Percentiles rank a stretch among this genome's conserved stretches.
These are phyloP conservation scores for Leccinum boreale DNA, from an alignment of 768 basidiomycete genomes.

Conservation along the genomic window DNA sequence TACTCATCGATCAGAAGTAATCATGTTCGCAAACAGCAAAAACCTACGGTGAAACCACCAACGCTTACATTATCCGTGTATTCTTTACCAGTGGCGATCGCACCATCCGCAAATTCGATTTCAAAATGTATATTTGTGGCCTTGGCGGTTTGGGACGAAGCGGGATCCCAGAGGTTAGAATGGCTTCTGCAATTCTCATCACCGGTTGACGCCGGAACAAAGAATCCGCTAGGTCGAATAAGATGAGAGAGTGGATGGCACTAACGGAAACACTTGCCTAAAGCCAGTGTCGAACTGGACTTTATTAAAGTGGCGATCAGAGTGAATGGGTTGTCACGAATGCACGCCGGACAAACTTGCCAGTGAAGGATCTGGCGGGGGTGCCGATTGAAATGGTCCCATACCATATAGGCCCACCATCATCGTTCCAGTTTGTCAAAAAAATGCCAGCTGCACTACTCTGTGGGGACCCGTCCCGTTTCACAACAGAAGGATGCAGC, in stretches of 20 bases:
- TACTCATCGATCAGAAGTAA: too few relatives aligned
- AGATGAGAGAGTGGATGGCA: background rate
- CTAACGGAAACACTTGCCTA: constrained; percentile 1
- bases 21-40: too few relatives aligned
- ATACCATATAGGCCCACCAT: constrained; percentile 7
- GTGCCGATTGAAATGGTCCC: constrained; percentile 8
- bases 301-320: background rate
- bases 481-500: background rate
- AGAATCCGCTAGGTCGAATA: constrained; percentile 11
- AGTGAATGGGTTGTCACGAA: background rate
- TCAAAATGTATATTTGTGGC: constrained; percentile 20
- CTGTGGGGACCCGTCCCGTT: background rate
- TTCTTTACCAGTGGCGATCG: constrained; percentile 8
- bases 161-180: constrained; percentile 19
- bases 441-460: background rate
- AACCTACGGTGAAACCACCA: too few relatives aligned
- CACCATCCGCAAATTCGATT: constrained; percentile 37
- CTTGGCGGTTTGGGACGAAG: constrained; percentile 24
- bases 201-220: constrained; percentile 5
- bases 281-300: constrained; percentile 31
- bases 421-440: background rate
- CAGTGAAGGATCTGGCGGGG: background rate
- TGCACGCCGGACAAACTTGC: background rate
- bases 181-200: constrained; percentile 27
- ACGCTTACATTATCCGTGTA: too few relatives aligned